These are phyloP conservation scores for Viola pubescens DNA, from an alignment of 441 rosid genomes.

Conservation along the genomic window DNA sequence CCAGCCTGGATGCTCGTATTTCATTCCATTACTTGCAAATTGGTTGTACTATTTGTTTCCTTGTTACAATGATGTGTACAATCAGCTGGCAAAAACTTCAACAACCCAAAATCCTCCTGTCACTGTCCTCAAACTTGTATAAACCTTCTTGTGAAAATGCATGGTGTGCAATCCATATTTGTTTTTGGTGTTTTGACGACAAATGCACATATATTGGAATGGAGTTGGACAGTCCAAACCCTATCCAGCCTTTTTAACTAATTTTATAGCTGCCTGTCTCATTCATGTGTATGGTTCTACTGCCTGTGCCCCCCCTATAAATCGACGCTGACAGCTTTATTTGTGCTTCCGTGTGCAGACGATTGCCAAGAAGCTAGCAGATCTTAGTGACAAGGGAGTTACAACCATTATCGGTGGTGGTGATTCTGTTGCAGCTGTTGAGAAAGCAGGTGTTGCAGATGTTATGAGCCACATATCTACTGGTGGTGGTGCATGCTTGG, in stretches of 20 bases:
- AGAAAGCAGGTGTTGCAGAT: constrained; percentile 80
- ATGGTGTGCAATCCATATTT: background rate
- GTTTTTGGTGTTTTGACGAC: background rate
- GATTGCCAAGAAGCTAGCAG: constrained; percentile 73
- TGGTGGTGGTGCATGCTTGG: constrained; percentile 93
- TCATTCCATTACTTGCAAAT: background rate
- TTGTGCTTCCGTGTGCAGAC: constrained; percentile 36
- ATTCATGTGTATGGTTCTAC: background rate
- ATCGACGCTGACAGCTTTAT: constrained; percentile 10
- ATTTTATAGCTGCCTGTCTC: constrained; percentile 16
- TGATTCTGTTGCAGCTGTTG: constrained; percentile 91
- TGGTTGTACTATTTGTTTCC: too few relatives aligned
- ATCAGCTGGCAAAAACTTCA: background rate
- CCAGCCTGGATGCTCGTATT: constrained; percentile 5
- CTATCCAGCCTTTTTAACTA: too few relatives aligned
- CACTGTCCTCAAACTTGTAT: background rate
- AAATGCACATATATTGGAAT: too few relatives aligned
- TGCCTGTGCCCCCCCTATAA: background rate
- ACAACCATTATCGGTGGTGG: constrained; percentile 94
- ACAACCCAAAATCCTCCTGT: background rate
- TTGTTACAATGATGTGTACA: background rate
- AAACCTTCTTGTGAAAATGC: background rate
- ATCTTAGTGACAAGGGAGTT: constrained; percentile 71
- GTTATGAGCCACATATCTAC: constrained; percentile 94
- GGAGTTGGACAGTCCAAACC: too few relatives aligned